Conservation (phyloP, 139 green algal species). For the Tetraselmis striata region DNA sequence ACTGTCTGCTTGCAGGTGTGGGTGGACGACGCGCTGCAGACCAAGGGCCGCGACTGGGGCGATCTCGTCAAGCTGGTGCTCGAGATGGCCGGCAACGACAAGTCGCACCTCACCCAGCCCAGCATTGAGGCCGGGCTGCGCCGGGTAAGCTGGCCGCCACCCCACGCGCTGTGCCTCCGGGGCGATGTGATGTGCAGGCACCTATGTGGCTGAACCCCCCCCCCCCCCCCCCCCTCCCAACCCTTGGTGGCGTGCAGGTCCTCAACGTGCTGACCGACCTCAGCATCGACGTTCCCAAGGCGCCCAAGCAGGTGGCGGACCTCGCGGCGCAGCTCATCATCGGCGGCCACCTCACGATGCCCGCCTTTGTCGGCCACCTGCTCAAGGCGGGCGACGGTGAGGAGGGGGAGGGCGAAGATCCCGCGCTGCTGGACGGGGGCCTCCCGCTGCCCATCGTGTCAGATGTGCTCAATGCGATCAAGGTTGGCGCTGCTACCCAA, state of each 20-base stretch:
- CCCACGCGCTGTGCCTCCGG: too few species aligned
- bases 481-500: not conserved
- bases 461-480: not conserved
- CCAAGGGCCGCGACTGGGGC: conserved; percentile 6
- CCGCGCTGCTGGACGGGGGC: conserved; percentile 13
- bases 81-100: not conserved
- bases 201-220: too few species aligned
- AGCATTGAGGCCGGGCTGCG: not conserved
- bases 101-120: not conserved
- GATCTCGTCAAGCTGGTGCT: not conserved
- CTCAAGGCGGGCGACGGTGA: not conserved
- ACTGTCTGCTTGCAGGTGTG: not conserved
- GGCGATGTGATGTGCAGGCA: too few species aligned
- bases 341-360: not conserved
- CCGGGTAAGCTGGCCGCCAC: not conserved
- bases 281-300: not conserved
- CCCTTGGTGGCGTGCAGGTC: too few species aligned
- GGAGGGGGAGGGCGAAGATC: conserved; percentile 12
- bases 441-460: conserved; percentile 11
- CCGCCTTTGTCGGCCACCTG: conserved; percentile 5
- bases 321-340: not conserved
- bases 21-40: conserved; percentile 1
- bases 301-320: not conserved
- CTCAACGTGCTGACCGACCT: conserved; percentile 11
- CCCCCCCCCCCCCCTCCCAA: too few species aligned